Conservation (phyloP, 2,329 filamentous ascomycete genomes). For the Talaromyces sp. region DNA sequence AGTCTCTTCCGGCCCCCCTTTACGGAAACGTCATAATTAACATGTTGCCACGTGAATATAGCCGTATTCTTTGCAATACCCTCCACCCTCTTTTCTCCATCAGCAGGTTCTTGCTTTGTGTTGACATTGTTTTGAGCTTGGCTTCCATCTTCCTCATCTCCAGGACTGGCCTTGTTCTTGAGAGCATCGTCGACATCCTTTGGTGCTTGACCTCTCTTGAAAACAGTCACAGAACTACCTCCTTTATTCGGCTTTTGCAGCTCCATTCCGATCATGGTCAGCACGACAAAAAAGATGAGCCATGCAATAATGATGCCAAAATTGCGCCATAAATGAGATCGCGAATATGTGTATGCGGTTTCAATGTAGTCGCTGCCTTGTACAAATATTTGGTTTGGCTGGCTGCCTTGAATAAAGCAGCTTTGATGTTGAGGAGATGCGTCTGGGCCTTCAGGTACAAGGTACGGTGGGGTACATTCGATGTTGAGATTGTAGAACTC, state of each 20-base stretch:
- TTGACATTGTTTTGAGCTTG: slow-evolving; percentile 22
- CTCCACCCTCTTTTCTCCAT: slow-evolving; percentile 35
- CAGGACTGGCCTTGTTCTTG: slow-evolving; percentile 41
- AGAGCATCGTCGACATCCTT: slow-evolving; percentile 57
- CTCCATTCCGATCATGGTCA: slow-evolving; percentile 78
- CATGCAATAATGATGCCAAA: slow-evolving; percentile 76
- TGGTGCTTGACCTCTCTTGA: slow-evolving; percentile 50
- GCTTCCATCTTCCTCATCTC: slow-evolving; percentile 52
- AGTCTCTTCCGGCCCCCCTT: slow-evolving; percentile 46
- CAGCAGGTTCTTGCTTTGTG: slow-evolving; percentile 21
- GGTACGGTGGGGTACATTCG: slow-evolving; percentile 52
- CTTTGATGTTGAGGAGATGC: slow-evolving; percentile 52
- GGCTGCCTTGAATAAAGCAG: slow-evolving; percentile 58
- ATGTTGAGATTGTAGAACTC: slow-evolving; percentile 63
- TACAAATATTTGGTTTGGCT: slow-evolving; percentile 52
- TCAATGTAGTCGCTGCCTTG: slow-evolving; percentile 56
- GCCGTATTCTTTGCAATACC: slow-evolving; percentile 63
- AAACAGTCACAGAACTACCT: slow-evolving; percentile 69
- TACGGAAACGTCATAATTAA: slow-evolving; percentile 65
- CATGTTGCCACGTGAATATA: slow-evolving; percentile 80
- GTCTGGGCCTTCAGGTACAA: slow-evolving; percentile 54
- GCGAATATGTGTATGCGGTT: slow-evolving; percentile 53
- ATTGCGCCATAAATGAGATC: slow-evolving; percentile 65
- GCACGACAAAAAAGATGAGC: slow-evolving; percentile 69
- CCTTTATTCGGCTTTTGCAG: slow-evolving; percentile 73